Evolutionary conservation across 1,284 basidiomycete genomes (phyloP).

Genomic region (Malassezia globosa): DNA sequence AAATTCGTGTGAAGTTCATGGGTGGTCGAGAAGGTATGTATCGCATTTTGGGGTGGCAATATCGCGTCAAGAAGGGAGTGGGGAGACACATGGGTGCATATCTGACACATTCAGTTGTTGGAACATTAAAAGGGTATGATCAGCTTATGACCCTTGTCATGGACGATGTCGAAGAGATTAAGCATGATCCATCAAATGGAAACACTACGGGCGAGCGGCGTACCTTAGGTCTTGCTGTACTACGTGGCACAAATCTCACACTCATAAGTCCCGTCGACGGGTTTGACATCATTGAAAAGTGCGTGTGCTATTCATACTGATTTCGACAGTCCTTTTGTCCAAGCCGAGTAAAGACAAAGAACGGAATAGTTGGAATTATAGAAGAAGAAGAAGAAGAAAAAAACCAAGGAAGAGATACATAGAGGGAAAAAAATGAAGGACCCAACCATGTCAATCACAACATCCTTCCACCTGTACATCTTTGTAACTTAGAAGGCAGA

Average conservation of each 20-base stretch:
- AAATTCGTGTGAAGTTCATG: slow-evolving; percentile 88
- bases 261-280: slow-evolving; percentile 45
- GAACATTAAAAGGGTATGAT: slow-evolving; percentile 87
- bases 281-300: slow-evolving; percentile 45
- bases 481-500: no score
- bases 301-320: slow-evolving; percentile 13
- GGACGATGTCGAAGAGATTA: slow-evolving; percentile 70
- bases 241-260: slow-evolving; percentile 41
- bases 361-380: no score
- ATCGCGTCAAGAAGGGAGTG: background rate
- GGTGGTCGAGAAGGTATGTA: slow-evolving; percentile 79
- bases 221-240: slow-evolving; percentile 37
- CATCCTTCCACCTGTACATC: no score
- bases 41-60: background rate
- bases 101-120: slow-evolving; percentile 58
- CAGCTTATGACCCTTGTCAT: slow-evolving; percentile 90
- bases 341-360: slow-evolving; percentile 25
- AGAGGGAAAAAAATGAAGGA: no score
- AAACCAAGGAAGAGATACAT: no score
- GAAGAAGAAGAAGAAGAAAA: no score
- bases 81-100: background rate
- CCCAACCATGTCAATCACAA: background rate
- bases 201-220: slow-evolving; percentile 31
- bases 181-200: slow-evolving; percentile 46
- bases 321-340: slow-evolving; percentile 25